Conservation (phyloP, 306 rosid genomes). For the Boehmeria nivea region DNA sequence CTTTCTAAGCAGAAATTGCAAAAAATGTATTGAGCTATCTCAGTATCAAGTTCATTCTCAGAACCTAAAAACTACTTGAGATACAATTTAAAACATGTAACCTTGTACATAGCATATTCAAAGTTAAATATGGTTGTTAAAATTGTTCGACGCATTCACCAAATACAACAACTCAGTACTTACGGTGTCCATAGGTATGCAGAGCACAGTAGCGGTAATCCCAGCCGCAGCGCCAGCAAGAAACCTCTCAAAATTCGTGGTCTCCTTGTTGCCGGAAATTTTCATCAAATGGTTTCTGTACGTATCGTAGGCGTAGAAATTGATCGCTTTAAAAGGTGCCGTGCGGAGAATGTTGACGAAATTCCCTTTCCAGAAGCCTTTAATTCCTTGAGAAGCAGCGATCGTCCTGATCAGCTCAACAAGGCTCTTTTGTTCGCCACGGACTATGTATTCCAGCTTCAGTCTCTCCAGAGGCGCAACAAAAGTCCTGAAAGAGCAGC, state of each 20-base stretch:
- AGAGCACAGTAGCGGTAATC: conserved; percentile 74
- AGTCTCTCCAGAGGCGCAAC: conserved; percentile 97
- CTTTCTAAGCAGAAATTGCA: too few relatives aligned
- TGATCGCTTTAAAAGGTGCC: conserved; percentile 90
- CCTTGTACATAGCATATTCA: too few relatives aligned
- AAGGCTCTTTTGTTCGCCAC: conserved; percentile 76
- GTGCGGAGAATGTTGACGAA: conserved; percentile 88
- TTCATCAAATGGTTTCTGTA: conserved; percentile 71
- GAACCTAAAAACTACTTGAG: too few relatives aligned
- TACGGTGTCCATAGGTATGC: conserved; percentile 98
- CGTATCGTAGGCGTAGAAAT: conserved; percentile 81
- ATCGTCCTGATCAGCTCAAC: conserved; percentile 61
- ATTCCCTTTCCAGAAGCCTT: conserved; percentile 98
- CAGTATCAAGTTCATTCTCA: too few relatives aligned
- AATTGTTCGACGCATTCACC: too few relatives aligned
- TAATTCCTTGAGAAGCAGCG: conserved; percentile 76
- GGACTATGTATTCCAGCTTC: conserved; percentile 88
- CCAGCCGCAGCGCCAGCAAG: conserved; percentile 97
- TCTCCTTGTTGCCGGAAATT: conserved; percentile 58
- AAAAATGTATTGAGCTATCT: too few relatives aligned
- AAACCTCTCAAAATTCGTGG: conserved; percentile 87
- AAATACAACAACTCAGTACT: conserved; percentile 23
- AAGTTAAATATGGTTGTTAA: too few relatives aligned
- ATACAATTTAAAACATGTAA: too few relatives aligned
- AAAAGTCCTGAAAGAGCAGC: conserved; percentile 57